A percentile compares a stretch with the other conserved stretches of the same genome.
These are phyloP conservation scores for Elaeis guineensis DNA, from an alignment of 176 grass and related monocot genomes.

Conservation along the genomic window DNA sequence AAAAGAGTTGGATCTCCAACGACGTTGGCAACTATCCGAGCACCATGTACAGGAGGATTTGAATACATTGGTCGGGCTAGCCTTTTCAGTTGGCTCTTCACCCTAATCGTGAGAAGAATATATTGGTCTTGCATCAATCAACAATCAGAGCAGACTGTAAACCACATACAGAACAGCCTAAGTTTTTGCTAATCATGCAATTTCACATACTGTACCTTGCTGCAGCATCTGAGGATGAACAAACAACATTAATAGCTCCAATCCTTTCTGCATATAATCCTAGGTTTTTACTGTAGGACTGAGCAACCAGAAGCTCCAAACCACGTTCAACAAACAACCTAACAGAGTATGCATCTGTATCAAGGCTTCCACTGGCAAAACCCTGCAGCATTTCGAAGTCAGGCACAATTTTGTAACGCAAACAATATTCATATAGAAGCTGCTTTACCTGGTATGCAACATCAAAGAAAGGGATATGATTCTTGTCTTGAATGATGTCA, in stretches of 20 bases:
- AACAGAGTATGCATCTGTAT: constrained; percentile 84
- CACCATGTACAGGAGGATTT: constrained; percentile 84
- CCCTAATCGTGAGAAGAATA: constrained; percentile 29
- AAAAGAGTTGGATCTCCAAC: constrained; percentile 83
- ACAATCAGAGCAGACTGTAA: background rate
- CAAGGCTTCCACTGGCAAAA: constrained; percentile 96
- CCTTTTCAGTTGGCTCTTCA: constrained; percentile 97
- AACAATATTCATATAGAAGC: background rate
- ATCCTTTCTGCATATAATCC: constrained; percentile 91
- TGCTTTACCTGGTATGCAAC: constrained; percentile 83
- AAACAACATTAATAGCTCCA: constrained; percentile 89
- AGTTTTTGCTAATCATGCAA: constrained; percentile 1
- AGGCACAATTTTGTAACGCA: constrained; percentile 2
- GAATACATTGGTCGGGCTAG: constrained; percentile 93
- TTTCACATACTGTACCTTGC: constrained; percentile 37
- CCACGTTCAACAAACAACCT: constrained; percentile 85
- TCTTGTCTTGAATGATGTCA: constrained; percentile 86
- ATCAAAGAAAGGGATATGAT: constrained; percentile 92
- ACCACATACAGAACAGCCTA: too few relatives aligned
- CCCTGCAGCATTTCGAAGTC: constrained; percentile 42
- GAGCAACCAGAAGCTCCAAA: constrained; percentile 86
- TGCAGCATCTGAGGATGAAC: constrained; percentile 64
- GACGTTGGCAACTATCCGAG: constrained; percentile 82
- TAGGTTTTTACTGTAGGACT: constrained; percentile 96
- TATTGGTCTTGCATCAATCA: background rate